phyloP scores from a whole-genome alignment of 805 yeast genomes.

The Ogataea neopini region DNA sequence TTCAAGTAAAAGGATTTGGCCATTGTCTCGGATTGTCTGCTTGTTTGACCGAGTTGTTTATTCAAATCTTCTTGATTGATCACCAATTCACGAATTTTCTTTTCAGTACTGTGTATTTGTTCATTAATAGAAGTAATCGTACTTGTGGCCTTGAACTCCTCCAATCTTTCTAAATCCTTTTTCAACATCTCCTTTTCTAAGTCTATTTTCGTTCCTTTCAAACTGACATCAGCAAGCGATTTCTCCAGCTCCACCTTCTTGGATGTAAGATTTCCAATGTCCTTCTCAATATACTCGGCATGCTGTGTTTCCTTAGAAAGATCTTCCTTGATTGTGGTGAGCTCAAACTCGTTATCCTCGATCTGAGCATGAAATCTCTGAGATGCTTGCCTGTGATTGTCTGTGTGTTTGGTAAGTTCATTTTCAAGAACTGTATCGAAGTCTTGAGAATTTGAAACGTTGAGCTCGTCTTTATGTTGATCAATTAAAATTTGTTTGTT shows the following conservation, averaged over 20 bases:
- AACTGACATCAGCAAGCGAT: conserved; percentile 39
- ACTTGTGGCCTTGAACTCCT: conserved; percentile 30
- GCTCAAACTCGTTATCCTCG: conserved; percentile 19
- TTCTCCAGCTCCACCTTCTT: conserved; percentile 39
- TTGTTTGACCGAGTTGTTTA: conserved; percentile 49
- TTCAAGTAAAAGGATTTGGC: conserved; percentile 47
- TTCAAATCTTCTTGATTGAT: conserved; percentile 53
- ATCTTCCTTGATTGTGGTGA: conserved; percentile 31
- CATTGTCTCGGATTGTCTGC: conserved; percentile 57
- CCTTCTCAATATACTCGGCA: conserved; percentile 42
- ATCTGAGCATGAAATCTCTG: conserved; percentile 10
- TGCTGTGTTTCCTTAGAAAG: conserved; percentile 46
- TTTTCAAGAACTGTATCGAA: conserved; percentile 15
- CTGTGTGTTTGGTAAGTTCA: conserved; percentile 5
- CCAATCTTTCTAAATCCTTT: conserved; percentile 38
- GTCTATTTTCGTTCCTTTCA: conserved; percentile 49
- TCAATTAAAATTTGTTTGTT: conserved; percentile 15
- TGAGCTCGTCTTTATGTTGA: conserved; percentile 9
- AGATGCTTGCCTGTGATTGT: conserved; percentile 2
- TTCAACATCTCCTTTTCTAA: conserved; percentile 45
- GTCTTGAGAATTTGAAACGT: conserved; percentile 4
- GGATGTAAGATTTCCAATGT: conserved; percentile 38
- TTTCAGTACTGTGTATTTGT: conserved; percentile 41
- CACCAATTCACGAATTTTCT: conserved; percentile 39
- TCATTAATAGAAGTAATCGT: conserved; percentile 32